Evolutionary conservation across 352 stramenopile genomes (phyloP).

Genomic region (Phytopythium vexans): DNA sequence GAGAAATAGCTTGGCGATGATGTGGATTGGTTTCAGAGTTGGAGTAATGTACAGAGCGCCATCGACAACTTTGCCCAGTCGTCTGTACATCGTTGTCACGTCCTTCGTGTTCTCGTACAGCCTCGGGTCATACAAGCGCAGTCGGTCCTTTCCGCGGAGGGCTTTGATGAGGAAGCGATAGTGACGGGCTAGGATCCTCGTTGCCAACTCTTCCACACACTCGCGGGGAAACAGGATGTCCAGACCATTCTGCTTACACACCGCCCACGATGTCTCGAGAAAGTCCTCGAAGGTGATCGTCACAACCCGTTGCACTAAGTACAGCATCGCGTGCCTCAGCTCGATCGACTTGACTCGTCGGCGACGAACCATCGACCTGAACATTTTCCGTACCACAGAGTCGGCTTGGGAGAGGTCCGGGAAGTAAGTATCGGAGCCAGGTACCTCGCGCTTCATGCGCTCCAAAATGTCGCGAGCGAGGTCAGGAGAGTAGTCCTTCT

Average conservation of each 20-base stretch:
- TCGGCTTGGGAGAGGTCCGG: slow-evolving; percentile 32
- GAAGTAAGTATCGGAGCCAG: slow-evolving; percentile 44
- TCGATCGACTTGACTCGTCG: slow-evolving; percentile 40
- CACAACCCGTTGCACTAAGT: slow-evolving; percentile 27
- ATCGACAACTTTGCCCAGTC: no score
- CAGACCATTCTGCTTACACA: slow-evolving; percentile 36
- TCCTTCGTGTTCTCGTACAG: no score
- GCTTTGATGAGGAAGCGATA: not conserved
- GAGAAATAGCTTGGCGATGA: no score
- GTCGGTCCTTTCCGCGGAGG: not conserved
- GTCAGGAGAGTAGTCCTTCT: slow-evolving; percentile 4
- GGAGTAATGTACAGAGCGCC: no score
- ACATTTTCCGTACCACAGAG: slow-evolving; percentile 34
- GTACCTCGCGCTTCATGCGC: slow-evolving; percentile 50
- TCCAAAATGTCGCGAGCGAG: slow-evolving; percentile 18
- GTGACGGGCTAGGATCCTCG: not conserved
- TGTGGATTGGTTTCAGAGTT: no score
- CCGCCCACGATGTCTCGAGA: slow-evolving; percentile 29
- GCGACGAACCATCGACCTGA: slow-evolving; percentile 22
- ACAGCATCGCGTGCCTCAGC: slow-evolving; percentile 41
- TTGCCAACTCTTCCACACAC: slow-evolving; percentile 1
- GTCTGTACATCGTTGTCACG: no score
- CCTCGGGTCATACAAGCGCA: no score
- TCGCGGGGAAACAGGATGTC: slow-evolving; percentile 4
- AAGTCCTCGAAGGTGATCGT: slow-evolving; percentile 47